A percentile compares a stretch with the other conserved stretches of the same genome.
Evolutionary conservation across 2,329 filamentous ascomycete genomes (phyloP).

Genomic region (Neurospora crassa): DNA sequence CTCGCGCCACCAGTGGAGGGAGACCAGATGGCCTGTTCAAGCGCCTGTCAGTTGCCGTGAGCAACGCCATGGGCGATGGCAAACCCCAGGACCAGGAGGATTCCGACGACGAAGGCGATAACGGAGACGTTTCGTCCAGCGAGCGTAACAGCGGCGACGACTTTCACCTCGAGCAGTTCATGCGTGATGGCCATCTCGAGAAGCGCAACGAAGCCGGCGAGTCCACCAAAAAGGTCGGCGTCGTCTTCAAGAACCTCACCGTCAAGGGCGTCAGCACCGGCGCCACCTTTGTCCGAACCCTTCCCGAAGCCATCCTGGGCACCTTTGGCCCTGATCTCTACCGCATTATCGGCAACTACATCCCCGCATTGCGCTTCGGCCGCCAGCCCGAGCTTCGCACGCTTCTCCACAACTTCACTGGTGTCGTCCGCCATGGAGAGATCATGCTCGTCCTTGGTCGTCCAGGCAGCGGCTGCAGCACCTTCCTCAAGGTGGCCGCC

Average conservation of each 20-base stretch:
- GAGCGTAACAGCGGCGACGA: conserved; percentile 40
- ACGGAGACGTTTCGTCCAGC: neutral
- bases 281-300: conserved; percentile 43
- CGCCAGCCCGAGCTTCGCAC: conserved; percentile 13
- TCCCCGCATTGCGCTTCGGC: conserved; percentile 22
- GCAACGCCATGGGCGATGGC: conserved; percentile 19
- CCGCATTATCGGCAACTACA: conserved; percentile 38
- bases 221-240: conserved; percentile 68
- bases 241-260: conserved; percentile 66
- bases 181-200: conserved; percentile 67
- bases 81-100: conserved; percentile 24
- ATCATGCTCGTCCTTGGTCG: conserved; percentile 49
- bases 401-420: conserved; percentile 43
- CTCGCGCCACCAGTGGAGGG: conserved; percentile 8
- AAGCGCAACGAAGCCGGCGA: conserved; percentile 53
- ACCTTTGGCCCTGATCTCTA: conserved; percentile 78
- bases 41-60: conserved; percentile 12
- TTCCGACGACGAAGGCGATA: conserved; percentile 24
- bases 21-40: conserved; percentile 10
- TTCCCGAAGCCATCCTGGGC: conserved; percentile 64
- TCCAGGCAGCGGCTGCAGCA: conserved; percentile 46
- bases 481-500: conserved; percentile 17
- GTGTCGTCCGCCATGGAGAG: conserved; percentile 44
- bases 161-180: conserved; percentile 61
- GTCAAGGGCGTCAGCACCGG: conserved; percentile 62